Percentiles rank a stretch among this genome's conserved stretches.
Conservation (phyloP, 2,329 filamentous ascomycete genomes). For the Stachybotrys echinatus region DNA sequence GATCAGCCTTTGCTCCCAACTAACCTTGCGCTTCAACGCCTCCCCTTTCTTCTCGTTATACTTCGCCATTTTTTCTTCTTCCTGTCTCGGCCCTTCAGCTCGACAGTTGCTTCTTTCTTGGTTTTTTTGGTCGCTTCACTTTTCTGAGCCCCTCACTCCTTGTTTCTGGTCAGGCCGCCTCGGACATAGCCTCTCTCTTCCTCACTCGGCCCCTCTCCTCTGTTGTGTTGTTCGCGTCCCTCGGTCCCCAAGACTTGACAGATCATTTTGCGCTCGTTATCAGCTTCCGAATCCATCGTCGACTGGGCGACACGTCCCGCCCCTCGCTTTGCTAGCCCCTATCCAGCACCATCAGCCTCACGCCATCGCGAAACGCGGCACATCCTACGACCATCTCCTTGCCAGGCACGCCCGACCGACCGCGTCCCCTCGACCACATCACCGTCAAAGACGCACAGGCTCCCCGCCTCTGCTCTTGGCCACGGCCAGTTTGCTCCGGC, state of each 20-base stretch:
- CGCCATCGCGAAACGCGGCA: no score
- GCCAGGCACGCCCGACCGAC: no score
- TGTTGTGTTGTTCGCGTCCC: background rate
- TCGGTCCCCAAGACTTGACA: background rate
- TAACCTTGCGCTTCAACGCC: no score
- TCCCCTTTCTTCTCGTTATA: background rate
- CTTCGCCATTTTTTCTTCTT: background rate
- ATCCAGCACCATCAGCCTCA: no score
- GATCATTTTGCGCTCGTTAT: background rate
- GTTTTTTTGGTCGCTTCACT: background rate
- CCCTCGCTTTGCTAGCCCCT: no score
- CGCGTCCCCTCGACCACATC: no score
- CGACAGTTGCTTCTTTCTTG: background rate
- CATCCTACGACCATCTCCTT: no score
- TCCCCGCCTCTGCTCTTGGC: no score
- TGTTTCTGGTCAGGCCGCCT: background rate
- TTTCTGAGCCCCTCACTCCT: background rate
- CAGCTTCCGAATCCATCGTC: background rate
- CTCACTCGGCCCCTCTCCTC: background rate
- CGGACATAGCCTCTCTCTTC: background rate
- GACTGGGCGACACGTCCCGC: background rate
- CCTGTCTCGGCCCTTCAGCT: background rate
- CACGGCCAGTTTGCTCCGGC: no score
- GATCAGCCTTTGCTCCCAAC: no score
- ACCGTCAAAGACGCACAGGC: no score